Evolutionary conservation across 768 basidiomycete genomes (phyloP).

Genomic region (Podaxis mareebaensis): DNA sequence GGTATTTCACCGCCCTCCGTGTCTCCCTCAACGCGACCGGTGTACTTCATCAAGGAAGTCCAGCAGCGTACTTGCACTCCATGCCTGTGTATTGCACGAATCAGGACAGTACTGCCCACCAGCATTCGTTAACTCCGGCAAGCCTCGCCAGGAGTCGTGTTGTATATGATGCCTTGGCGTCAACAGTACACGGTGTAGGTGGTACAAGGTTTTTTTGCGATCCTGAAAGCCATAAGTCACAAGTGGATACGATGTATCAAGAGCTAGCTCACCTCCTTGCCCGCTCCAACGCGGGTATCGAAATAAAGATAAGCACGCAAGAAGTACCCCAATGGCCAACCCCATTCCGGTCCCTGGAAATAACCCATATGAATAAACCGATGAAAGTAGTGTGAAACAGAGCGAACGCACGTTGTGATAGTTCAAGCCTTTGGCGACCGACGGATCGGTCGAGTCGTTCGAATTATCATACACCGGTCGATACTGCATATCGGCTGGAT

Average conservation of each 20-base stretch:
- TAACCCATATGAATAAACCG: constrained; percentile 18
- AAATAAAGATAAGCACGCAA: constrained; percentile 91
- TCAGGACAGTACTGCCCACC: constrained; percentile 82
- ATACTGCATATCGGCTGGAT: constrained; percentile 86
- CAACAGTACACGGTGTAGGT: constrained; percentile 74
- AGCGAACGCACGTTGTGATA: constrained; percentile 74
- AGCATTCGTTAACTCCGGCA: constrained; percentile 91
- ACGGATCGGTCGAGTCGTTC: constrained; percentile 82
- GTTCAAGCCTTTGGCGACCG: constrained; percentile 91
- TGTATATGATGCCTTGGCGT: constrained; percentile 72
- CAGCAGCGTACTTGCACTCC: constrained; percentile 91
- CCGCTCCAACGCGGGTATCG: constrained; percentile 66
- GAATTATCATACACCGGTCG: constrained; percentile 91
- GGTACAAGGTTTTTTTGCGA: constrained; percentile 69
- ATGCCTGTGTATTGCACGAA: constrained; percentile 93
- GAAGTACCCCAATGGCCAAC: constrained; percentile 95
- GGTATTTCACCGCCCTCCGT: neutral
- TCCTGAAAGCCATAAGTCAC: constrained; percentile 46
- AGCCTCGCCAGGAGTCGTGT: constrained; percentile 85
- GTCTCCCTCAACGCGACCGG: constrained; percentile 21
- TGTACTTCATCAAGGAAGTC: constrained; percentile 85
- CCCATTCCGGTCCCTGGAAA: constrained; percentile 87
- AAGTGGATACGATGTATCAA: neutral
- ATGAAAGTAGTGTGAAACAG: neutral
- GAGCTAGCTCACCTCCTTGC: constrained; percentile 57